phyloP scores from a whole-genome alignment of 2,329 filamentous ascomycete genomes.

The Ophiostoma quercus region DNA sequence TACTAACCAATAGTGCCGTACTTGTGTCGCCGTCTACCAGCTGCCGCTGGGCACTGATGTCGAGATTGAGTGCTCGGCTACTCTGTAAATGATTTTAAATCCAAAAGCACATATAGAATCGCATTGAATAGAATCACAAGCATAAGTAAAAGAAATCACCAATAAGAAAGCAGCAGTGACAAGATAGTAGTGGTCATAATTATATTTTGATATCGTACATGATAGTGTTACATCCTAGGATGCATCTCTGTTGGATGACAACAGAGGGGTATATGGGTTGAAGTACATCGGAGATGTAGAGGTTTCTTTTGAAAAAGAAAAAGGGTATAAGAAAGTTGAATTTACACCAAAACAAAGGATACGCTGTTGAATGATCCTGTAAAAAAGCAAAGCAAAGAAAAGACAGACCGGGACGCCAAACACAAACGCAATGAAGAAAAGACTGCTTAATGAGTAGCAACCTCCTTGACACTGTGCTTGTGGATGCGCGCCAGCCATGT shows the following conservation, averaged over 20 bases:
- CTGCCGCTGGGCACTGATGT: conserved; percentile 65
- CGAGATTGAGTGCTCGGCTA: conserved; percentile 62
- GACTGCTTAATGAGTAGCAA: neutral
- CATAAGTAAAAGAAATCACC: neutral
- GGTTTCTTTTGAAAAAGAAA: neutral
- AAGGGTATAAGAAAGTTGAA: neutral
- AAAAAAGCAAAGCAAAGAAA: neutral
- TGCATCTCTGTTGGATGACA: neutral
- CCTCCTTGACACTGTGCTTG: conserved; percentile 33
- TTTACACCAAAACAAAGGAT: conserved; percentile 9
- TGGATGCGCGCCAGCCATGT: conserved; percentile 47
- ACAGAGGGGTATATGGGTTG: neutral
- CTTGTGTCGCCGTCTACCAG: conserved; percentile 69
- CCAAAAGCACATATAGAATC: neutral
- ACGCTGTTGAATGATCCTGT: conserved; percentile 1
- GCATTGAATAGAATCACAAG: neutral
- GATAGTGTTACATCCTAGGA: neutral
- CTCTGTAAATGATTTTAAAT: conserved; percentile 13
- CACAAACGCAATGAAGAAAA: neutral
- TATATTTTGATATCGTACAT: neutral
- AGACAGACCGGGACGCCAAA: neutral
- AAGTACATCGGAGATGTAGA: neutral
- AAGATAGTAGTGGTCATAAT: neutral
- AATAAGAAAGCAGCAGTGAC: neutral
- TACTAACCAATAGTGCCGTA: conserved; percentile 41